Evolutionary conservation across 163 green algal species (phyloP).

Genomic region (Chloromonas sp.): DNA sequence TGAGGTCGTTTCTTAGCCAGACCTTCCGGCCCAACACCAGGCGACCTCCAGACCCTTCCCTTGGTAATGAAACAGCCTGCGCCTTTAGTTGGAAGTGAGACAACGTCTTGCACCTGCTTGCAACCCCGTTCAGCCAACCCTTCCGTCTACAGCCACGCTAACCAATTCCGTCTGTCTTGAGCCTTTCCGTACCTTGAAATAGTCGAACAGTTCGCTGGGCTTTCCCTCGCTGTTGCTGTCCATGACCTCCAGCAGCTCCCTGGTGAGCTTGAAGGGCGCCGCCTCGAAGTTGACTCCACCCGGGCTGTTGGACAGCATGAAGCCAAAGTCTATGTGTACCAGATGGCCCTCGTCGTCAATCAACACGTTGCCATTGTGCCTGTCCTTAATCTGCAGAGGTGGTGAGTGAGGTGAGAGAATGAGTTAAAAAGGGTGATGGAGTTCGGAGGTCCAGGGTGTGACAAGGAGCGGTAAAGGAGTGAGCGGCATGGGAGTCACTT

Average conservation of each 20-base stretch:
- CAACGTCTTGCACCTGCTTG: no score
- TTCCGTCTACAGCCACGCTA: no score
- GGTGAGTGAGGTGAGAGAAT: neutral
- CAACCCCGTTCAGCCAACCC: no score
- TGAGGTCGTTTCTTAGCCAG: no score
- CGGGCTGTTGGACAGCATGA: slow-evolving; percentile 94
- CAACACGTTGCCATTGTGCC: slow-evolving; percentile 87
- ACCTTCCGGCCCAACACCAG: no score
- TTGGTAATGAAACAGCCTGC: no score
- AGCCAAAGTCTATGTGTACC: slow-evolving; percentile 99
- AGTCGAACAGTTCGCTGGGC: slow-evolving; percentile 88
- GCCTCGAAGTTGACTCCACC: slow-evolving; percentile 91
- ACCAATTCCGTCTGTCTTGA: no score
- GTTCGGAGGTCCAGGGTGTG: no score
- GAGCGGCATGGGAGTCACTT: neutral
- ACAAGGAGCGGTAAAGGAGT: neutral
- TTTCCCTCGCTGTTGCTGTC: slow-evolving; percentile 80
- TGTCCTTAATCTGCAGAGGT: slow-evolving; percentile 69
- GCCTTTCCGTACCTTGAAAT: slow-evolving; percentile 86
- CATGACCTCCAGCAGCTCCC: slow-evolving; percentile 96
- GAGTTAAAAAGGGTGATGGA: neutral
- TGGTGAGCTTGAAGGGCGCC: slow-evolving; percentile 94
- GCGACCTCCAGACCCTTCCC: no score
- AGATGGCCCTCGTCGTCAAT: slow-evolving; percentile 81
- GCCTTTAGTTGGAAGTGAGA: no score